Conservation (phyloP, 1,284 basidiomycete genomes). For the Tilletia horrida region DNA sequence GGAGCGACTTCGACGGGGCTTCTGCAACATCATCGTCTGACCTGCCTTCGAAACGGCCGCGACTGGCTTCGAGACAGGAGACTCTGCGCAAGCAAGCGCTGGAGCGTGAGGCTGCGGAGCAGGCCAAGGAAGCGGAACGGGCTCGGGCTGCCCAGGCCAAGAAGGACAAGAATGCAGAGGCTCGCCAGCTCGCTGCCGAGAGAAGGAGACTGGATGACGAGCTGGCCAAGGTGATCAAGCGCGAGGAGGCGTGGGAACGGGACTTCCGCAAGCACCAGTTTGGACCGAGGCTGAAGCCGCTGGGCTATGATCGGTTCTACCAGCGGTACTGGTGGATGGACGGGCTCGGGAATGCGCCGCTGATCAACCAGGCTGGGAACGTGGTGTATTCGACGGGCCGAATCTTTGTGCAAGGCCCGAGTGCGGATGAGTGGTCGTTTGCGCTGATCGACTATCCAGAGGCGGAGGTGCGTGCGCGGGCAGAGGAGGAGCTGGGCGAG, state of each 20-base stretch:
- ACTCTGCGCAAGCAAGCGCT: conserved; percentile 48
- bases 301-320: conserved; percentile 88
- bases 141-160: conserved; percentile 37
- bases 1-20: neutral
- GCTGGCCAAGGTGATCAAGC: conserved; percentile 70
- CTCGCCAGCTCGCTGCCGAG: conserved; percentile 41
- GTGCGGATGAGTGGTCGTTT: conserved; percentile 63
- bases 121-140: conserved; percentile 27
- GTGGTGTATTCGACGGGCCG: conserved; percentile 78
- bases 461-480: conserved; percentile 57
- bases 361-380: conserved; percentile 63
- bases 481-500: conserved; percentile 63
- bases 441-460: conserved; percentile 63
- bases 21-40: neutral
- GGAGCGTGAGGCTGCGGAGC: conserved; percentile 41
- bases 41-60: neutral
- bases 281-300: conserved; percentile 75
- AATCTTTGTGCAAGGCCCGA: conserved; percentile 83
- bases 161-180: conserved; percentile 37
- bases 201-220: conserved; percentile 63
- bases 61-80: conserved; percentile 38
- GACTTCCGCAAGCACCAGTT: conserved; percentile 85
- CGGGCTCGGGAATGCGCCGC: conserved; percentile 78
- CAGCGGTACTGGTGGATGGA: conserved; percentile 99
- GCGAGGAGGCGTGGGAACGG: conserved; percentile 80